Base-by-base conservation (phyloP, 148 eudicot species). In the Rhododendron henanense region DNA sequence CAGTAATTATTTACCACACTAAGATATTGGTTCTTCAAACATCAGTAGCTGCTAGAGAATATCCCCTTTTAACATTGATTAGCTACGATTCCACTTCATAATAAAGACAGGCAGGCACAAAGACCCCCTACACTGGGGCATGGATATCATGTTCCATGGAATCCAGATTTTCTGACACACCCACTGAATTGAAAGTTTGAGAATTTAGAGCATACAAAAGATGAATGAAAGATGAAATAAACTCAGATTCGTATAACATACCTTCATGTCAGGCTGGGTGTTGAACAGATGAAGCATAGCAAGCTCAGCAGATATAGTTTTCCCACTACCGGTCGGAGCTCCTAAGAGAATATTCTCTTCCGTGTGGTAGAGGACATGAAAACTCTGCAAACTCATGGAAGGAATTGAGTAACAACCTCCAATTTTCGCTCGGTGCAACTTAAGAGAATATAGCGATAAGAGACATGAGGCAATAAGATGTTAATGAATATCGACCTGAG, bases 301-400 rank as follows among this genome's bases (percentile, higher is more conserved):
- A 89, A 97, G 98, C 99, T 97, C 99, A 79, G 99, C 99, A 84
- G 99, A 95, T 89, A 97, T 97, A 79, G 99, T 97, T 89, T 97
- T 97, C 75, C 99, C 99, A 94, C 99, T 97, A 87, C 98, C 99
- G 21, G 99, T 97, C 9, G 99, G 99, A 90, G 98, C 99, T 88
- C 99, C 99, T 81, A 97, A 90, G 81, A 97, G 98, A 88, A 93
- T 91, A 91, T 94, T 95, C 90, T 89, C 92, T 89, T 94, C 92
- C 48, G 96, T 94, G 91, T 95, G 99, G 90, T 97, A 97, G 81
- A 97, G 88, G 84, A 95, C 90, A 87, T 97, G 98, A 86, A 97
- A 97, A 82, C 94, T 94, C 99, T 96, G 91, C 87, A 88, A 89
- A 78, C 81, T 39, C 51, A 33, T 59, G 63, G 55, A 48, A 86